Conservation (phyloP, 2,329 filamentous ascomycete genomes). For the Aspergillus fijiensis region DNA sequence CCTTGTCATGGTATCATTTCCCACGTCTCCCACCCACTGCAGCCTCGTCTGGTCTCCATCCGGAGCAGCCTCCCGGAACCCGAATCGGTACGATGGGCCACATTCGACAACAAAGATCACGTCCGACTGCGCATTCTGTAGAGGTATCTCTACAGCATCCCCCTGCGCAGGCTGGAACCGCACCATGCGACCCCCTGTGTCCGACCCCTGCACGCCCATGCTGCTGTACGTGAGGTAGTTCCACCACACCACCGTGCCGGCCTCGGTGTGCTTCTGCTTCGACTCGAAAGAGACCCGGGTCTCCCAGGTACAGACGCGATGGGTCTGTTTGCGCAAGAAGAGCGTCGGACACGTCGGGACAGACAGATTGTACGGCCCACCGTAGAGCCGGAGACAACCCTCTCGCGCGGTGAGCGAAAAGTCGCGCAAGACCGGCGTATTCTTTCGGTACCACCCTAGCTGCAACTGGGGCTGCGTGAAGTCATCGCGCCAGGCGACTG, state of each 20-base stretch:
- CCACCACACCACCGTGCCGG: constrained; percentile 57
- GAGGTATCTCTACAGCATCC: constrained; percentile 10
- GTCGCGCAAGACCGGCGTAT: constrained; percentile 50
- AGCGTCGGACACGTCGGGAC: constrained; percentile 54
- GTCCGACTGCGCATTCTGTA: constrained; percentile 16
- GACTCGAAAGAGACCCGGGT: constrained; percentile 51
- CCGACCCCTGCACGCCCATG: constrained; percentile 39
- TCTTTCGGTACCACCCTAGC: constrained; percentile 40
- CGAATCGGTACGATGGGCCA: constrained; percentile 31
- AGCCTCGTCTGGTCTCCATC: constrained; percentile 1
- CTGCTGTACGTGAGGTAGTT: constrained; percentile 50
- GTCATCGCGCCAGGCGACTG: constrained; percentile 38
- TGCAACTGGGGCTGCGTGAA: constrained; percentile 27
- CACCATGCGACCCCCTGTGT: constrained; percentile 22
- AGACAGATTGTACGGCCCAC: constrained; percentile 53
- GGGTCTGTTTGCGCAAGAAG: constrained; percentile 55
- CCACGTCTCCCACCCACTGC: constrained; percentile 31
- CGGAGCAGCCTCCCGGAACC: constrained; percentile 21
- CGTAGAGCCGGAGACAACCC: constrained; percentile 50
- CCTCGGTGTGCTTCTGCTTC: constrained; percentile 47
- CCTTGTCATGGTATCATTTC: constrained; percentile 35
- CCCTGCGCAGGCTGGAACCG: constrained; percentile 28
- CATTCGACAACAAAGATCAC: constrained; percentile 33
- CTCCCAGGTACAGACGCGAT: constrained; percentile 45
- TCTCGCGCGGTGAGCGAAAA: constrained; percentile 50